These are phyloP conservation scores for Parafenestella ontariensis DNA, from an alignment of 2,329 filamentous ascomycete genomes.

Conservation along the genomic window DNA sequence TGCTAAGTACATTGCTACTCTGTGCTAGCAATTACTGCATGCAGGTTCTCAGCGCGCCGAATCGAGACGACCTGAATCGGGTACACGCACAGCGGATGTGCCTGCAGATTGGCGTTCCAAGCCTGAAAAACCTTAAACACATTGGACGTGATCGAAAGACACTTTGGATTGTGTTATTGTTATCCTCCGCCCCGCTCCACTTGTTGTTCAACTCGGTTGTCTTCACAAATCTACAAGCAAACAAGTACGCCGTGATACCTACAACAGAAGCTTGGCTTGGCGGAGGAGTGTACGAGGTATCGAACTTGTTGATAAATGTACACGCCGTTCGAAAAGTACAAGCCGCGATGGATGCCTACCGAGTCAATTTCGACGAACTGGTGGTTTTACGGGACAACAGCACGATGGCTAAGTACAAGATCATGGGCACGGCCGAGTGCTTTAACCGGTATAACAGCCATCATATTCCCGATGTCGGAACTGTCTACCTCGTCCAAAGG, in stretches of 20 bases:
- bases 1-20: slow-evolving; percentile 45
- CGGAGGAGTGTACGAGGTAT: slow-evolving; percentile 12
- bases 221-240: slow-evolving; percentile 23
- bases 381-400: neutral
- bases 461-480: slow-evolving; percentile 17
- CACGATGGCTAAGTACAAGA: slow-evolving; percentile 1
- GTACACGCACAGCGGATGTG: slow-evolving; percentile 43
- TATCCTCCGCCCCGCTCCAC: slow-evolving; percentile 22
- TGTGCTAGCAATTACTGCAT: slow-evolving; percentile 37
- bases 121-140: slow-evolving; percentile 14
- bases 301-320: slow-evolving; percentile 1
- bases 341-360: neutral
- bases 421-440: slow-evolving; percentile 8
- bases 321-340: neutral
- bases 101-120: slow-evolving; percentile 53
- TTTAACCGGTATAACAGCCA: slow-evolving; percentile 15
- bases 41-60: slow-evolving; percentile 34
- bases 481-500: slow-evolving; percentile 19
- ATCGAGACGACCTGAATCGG: slow-evolving; percentile 23
- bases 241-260: slow-evolving; percentile 19
- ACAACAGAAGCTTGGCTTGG: slow-evolving; percentile 17
- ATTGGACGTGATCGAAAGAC: slow-evolving; percentile 1
- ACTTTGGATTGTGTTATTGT: slow-evolving; percentile 10
- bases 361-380: neutral
- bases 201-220: slow-evolving; percentile 27